Evolutionary conservation across 495 filamentous ascomycete species (phyloP).

Genomic region (Penicillium arizonense): DNA sequence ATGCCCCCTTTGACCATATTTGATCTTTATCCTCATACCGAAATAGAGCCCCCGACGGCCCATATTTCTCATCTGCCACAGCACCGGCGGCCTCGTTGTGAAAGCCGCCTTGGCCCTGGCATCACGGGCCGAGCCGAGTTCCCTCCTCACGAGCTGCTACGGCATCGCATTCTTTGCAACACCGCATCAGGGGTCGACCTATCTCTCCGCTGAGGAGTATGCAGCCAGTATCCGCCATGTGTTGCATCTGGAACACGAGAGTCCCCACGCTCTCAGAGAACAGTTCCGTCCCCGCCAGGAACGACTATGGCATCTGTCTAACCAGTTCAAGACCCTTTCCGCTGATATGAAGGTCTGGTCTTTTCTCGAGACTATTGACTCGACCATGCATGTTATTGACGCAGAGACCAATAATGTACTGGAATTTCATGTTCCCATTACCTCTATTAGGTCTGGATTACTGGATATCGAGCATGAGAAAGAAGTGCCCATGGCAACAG

Average conservation of each 20-base stretch:
- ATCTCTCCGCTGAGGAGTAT: constrained; percentile 58
- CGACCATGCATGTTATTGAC: constrained; percentile 48
- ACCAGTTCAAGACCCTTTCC: constrained; percentile 56
- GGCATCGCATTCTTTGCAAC: constrained; percentile 61
- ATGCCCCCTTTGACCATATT: background rate
- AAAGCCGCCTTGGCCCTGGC: constrained; percentile 57
- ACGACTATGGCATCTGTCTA: constrained; percentile 47
- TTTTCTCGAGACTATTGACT: constrained; percentile 64
- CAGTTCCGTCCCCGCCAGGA: constrained; percentile 50
- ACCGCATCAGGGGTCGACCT: constrained; percentile 64
- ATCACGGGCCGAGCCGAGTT: constrained; percentile 33
- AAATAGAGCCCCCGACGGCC: constrained; percentile 39
- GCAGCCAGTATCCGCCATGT: constrained; percentile 52
- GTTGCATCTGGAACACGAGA: constrained; percentile 51
- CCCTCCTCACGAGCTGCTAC: constrained; percentile 56
- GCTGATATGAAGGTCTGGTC: constrained; percentile 67
- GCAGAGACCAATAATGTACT: constrained; percentile 26
- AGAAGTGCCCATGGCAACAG: constrained; percentile 54
- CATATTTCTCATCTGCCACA: constrained; percentile 64
- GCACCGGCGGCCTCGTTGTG: constrained; percentile 61
- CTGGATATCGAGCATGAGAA: constrained; percentile 55
- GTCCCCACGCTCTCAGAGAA: constrained; percentile 48
- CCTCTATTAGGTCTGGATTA: constrained; percentile 60
- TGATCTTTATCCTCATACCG: background rate
- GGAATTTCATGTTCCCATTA: constrained; percentile 54